Base-by-base conservation (phyloP, 805 yeast genomes). In the Metschnikowia bowlesiae region DNA sequence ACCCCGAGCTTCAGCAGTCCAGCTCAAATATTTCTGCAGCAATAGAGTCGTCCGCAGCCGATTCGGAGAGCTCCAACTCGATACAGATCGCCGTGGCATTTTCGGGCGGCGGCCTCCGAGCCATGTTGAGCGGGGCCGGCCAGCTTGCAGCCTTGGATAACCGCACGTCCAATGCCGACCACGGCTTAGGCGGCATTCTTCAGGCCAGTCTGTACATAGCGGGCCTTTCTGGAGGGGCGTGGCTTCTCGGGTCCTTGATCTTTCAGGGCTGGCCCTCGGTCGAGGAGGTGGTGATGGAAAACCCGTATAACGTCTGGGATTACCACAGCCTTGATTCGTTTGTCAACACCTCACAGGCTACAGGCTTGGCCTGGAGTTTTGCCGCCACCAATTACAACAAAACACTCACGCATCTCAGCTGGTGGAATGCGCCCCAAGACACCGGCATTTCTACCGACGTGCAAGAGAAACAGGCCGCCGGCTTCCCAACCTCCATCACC, bases 221-320 rank as follows among this genome's bases (percentile, higher is more conserved):
- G 5, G 96, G 92, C 8, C 76, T 89, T 35, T 84, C 91, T 13
- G 96, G 96, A 32, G 96, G 96, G 29, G 78, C 87, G 11, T 89
- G 96, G 96, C 71, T 87, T 44, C 73, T 88, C 29, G 85, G 88
- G 1, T 78, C 91, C 8, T 66, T 89, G 31, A 81, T 79, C 0
- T 72, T 78, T 62, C 87, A 89, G 63, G 82, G 84, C 62, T 89
- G 86, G 83, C 81, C 90, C 8, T 72, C 86, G 10, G 81, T 88
- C 26, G 84, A 83, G 56, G 81, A 73, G 2, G 79, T 88, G 26
- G 71, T 71, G 2, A 52, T 66, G 38, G 65, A 67, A 18, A 54
- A 69, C 46, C 62, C 64, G 3, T 41, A 64, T 45, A 68, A 68
- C 50, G 46, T 68, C 8, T 72, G 75, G 77, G 68, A 71, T 53